A percentile compares a stretch with the other conserved stretches of the same genome.
These are phyloP conservation scores for Asterella californica DNA, from an alignment of 225 moss, liverwort and hornwort genomes.

Conservation along the genomic window DNA sequence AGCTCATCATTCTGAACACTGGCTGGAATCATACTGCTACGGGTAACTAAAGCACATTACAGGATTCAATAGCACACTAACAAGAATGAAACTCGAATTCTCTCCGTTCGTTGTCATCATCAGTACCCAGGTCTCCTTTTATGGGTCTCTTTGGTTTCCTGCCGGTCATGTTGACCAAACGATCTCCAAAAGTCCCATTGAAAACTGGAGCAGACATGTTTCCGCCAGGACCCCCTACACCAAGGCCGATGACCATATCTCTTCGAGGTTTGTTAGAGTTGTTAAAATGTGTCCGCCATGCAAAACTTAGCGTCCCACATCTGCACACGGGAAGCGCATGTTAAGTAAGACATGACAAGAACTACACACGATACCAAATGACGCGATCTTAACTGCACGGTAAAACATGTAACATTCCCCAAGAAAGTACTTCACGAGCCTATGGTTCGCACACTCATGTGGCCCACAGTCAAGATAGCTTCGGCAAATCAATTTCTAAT, in stretches of 20 bases:
- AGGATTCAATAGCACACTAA: too few relatives aligned
- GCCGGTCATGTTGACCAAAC: constrained; percentile 25
- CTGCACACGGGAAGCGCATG: constrained; percentile 29
- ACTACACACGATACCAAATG: neutral
- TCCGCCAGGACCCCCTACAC: constrained; percentile 56
- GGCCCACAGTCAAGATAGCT: neutral
- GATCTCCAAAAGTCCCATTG: constrained; percentile 39
- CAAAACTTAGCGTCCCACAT: constrained; percentile 96
- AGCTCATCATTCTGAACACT: neutral
- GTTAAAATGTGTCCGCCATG: constrained; percentile 93
- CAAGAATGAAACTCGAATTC: constrained; percentile 44
- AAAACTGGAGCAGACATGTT: constrained; percentile 24
- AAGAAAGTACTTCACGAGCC: neutral
- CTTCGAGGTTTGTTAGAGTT: constrained; percentile 96
- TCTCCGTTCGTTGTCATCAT: constrained; percentile 22
- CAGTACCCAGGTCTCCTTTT: constrained; percentile 4
- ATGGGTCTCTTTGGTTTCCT: constrained; percentile 7
- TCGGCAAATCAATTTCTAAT: too few relatives aligned
- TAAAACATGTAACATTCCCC: neutral
- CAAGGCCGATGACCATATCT: constrained; percentile 72
- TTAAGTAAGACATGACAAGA: neutral
- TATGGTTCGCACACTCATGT: too few relatives aligned
- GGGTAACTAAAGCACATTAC: too few relatives aligned
- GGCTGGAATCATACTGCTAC: neutral
- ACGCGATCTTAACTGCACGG: neutral